Conservation (phyloP, 1,284 basidiomycete species). For the Irpex rosettiformis region DNA sequence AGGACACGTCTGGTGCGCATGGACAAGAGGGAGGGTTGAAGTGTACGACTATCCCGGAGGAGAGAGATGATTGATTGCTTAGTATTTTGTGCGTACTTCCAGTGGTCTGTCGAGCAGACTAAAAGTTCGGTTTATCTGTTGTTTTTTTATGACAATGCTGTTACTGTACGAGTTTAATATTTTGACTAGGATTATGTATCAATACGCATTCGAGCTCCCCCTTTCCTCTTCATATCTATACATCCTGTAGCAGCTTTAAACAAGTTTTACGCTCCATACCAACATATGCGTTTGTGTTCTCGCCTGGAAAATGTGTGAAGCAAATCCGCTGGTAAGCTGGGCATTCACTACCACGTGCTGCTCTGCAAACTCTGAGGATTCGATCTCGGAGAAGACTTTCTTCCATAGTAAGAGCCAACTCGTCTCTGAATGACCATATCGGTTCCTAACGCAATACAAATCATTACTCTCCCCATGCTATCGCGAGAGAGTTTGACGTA, state of each 20-base stretch:
- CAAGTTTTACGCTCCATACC: constrained; percentile 25
- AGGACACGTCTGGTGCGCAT: constrained; percentile 8
- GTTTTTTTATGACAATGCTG: neutral
- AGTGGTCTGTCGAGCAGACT: neutral
- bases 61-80: neutral
- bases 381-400: constrained; percentile 23
- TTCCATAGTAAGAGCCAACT: constrained; percentile 29
- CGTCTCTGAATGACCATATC: constrained; percentile 27
- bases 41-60: constrained; percentile 12
- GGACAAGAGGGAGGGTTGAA: constrained; percentile 11
- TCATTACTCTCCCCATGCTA: neutral
- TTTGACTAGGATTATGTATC: neutral
- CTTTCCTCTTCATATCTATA: neutral
- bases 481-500: constrained; percentile 3
- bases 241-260: constrained; percentile 11
- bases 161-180: neutral
- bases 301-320: constrained; percentile 10
- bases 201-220: neutral
- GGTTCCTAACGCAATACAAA: constrained; percentile 16
- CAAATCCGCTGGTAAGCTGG: constrained; percentile 17
- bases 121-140: too few species aligned
- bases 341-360: constrained; percentile 21
- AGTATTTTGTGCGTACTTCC: neutral
- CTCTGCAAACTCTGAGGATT: constrained; percentile 22
- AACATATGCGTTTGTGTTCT: constrained; percentile 17